Conservation (phyloP, 2,329 filamentous ascomycete species). For the Diaporthe sp. region DNA sequence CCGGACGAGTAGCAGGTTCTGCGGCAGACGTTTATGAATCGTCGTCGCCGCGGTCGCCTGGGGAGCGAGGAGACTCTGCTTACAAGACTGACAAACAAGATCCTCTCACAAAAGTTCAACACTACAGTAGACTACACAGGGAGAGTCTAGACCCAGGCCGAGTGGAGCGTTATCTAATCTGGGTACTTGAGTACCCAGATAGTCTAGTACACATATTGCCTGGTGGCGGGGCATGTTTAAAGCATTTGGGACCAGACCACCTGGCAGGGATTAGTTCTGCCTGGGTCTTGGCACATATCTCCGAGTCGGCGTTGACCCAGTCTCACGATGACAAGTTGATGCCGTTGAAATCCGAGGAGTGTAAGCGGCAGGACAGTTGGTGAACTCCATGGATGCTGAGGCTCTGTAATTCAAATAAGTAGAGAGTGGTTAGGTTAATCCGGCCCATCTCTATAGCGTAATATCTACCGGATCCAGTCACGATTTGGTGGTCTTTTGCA, state of each 20-base stretch:
- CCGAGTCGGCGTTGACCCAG: not conserved
- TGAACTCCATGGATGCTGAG: not conserved
- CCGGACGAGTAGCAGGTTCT: not conserved
- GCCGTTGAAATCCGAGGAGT: not conserved
- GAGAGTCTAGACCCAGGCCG: slow-evolving; percentile 6
- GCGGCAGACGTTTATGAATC: not conserved
- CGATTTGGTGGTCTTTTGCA: not conserved
- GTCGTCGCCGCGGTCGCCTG: not conserved
- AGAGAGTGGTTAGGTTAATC: not conserved
- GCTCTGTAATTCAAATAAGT: not conserved
- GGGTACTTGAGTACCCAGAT: too few species aligned
- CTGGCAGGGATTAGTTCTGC: not conserved
- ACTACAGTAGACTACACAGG: not conserved
- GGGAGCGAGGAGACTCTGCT: not conserved
- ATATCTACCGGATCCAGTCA: not conserved
- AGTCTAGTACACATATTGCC: too few species aligned
- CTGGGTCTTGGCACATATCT: not conserved
- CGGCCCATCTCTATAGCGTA: not conserved
- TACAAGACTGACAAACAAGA: not conserved
- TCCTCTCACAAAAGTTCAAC: not conserved
- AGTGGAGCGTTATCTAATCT: not conserved
- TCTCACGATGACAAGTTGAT: not conserved
- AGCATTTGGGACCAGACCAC: slow-evolving; percentile 3
- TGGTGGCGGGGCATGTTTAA: not conserved
- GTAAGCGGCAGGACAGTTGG: not conserved